Base-by-base conservation (phyloP, 148 eudicot genomes). In the Simmondsia chinensis region DNA sequence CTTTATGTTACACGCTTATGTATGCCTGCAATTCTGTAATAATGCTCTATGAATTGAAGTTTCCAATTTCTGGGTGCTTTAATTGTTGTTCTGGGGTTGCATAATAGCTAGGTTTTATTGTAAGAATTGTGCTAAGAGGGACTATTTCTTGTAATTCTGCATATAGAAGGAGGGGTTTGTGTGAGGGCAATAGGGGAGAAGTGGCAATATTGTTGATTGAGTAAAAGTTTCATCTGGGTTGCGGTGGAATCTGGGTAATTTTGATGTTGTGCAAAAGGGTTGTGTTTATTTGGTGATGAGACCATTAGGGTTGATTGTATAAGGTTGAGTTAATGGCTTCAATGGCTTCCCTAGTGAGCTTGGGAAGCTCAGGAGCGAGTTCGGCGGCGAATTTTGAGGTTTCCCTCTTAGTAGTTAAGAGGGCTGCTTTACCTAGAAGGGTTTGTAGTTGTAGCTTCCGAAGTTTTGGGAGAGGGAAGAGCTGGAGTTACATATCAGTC, bases 341-440 rank as follows among this genome's bases (percentile, higher is more conserved):
- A 52, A 43, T 86, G 74, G 83, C 99, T 91, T 82, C 96, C 76
- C 72, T 79, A 25, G 94, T 73, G 48, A 83, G 76, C 60, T 73
- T 86, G 72, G 99, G 99, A 44, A 72, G 94, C 52, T 63, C 62
- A 19, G 67, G 69, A 35, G 52, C 67, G 21, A 58, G 68, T 57
- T 76, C 82, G 26, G 60, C 83, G 7, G 72, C 71, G 37, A 59
- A 70, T 48, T 70, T 67, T 33, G 87, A 86, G 37, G 73, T 79
- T 1, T 74, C 72, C 11, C 63, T 71, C 42, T 86, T 86, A 9
- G 55, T 72, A 28, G 67, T 63, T 33, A 74, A 61, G 33, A 61
- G 59, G 59, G 66, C 70, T 52, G 61, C 80, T 52, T 44, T 56
- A 33, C 65, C 70, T 44, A 72, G 72, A 60, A 69, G 70, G 61